These are phyloP conservation scores for Collybia sordida DNA, from an alignment of 768 basidiomycete species.

Conservation along the genomic window DNA sequence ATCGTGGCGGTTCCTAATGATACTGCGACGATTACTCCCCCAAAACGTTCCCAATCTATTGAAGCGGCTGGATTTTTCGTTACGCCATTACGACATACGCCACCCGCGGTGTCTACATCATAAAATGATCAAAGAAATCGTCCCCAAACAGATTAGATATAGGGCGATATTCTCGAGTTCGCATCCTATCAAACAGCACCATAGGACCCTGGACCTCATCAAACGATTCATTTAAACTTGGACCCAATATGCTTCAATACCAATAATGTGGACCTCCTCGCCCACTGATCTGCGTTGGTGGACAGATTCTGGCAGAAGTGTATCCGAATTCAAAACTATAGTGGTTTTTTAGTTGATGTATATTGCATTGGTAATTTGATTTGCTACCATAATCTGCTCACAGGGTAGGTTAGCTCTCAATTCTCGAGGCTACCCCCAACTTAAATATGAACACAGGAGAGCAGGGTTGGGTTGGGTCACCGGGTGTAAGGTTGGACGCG, in stretches of 20 bases:
- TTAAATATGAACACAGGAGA: background rate
- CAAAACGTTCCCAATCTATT: too few species aligned
- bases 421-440: background rate
- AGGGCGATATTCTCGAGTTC: conserved; percentile 16
- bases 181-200: background rate
- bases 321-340: conserved; percentile 22
- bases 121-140: conserved; percentile 19
- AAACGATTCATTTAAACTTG: conserved; percentile 34
- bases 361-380: conserved; percentile 34
- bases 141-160: conserved; percentile 30
- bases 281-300: conserved; percentile 21
- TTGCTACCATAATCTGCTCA: conserved; percentile 6
- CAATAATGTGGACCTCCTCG: conserved; percentile 20
- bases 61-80: too few species aligned
- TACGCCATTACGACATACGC: conserved; percentile 27
- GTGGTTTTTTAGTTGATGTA: conserved; percentile 29
- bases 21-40: too few species aligned
- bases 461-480: background rate
- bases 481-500: conserved; percentile 15
- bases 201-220: conserved; percentile 18
- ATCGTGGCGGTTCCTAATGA: too few species aligned
- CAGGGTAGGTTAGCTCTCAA: conserved; percentile 4
- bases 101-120: conserved; percentile 26
- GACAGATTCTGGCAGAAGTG: conserved; percentile 37
- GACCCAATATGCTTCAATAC: conserved; percentile 25